Conservation (phyloP, 176 grass and related monocot species). For the Canna indica region DNA sequence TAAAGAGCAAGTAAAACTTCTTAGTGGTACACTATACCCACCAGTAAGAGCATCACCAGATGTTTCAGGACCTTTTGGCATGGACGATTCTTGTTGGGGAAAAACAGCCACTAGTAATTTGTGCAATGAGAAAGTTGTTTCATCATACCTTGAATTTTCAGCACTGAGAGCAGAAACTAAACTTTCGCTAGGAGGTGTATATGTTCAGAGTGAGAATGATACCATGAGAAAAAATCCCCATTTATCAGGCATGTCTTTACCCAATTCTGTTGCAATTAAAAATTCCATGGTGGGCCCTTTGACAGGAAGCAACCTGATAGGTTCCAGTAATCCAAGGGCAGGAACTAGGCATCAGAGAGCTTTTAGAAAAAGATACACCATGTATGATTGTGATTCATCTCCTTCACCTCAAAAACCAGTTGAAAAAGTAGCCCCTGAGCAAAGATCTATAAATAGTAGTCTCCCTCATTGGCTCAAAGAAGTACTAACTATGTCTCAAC, state of each 20-base stretch:
- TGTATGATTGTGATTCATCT: slow-evolving; percentile 31
- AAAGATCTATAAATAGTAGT: slow-evolving; percentile 22
- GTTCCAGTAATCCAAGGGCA: slow-evolving; percentile 26
- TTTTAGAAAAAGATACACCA: slow-evolving; percentile 24
- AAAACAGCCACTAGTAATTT: background rate
- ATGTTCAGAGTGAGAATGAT: slow-evolving; percentile 17
- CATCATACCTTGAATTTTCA: slow-evolving; percentile 35
- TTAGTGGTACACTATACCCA: slow-evolving; percentile 27
- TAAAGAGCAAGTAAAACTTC: slow-evolving; percentile 79
- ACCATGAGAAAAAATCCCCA: slow-evolving; percentile 23
- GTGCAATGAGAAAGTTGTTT: slow-evolving; percentile 26
- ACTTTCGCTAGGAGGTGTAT: slow-evolving; percentile 45
- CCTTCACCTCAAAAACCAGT: slow-evolving; percentile 10
- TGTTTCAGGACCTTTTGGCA: slow-evolving; percentile 7
- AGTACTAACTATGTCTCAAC: slow-evolving; percentile 1
- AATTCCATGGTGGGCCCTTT: slow-evolving; percentile 18
- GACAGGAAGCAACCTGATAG: slow-evolving; percentile 26
- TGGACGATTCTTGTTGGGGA: slow-evolving; percentile 5
- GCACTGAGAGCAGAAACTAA: slow-evolving; percentile 30
- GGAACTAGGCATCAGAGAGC: slow-evolving; percentile 19
- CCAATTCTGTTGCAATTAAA: slow-evolving; percentile 22
- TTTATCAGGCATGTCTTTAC: slow-evolving; percentile 24
- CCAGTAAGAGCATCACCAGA: slow-evolving; percentile 19
- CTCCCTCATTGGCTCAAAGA: slow-evolving; percentile 73
- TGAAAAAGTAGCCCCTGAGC: slow-evolving; percentile 15